Base-by-base conservation (phyloP, 495 filamentous ascomycete species). In the Rhizodiscina lignyota region DNA sequence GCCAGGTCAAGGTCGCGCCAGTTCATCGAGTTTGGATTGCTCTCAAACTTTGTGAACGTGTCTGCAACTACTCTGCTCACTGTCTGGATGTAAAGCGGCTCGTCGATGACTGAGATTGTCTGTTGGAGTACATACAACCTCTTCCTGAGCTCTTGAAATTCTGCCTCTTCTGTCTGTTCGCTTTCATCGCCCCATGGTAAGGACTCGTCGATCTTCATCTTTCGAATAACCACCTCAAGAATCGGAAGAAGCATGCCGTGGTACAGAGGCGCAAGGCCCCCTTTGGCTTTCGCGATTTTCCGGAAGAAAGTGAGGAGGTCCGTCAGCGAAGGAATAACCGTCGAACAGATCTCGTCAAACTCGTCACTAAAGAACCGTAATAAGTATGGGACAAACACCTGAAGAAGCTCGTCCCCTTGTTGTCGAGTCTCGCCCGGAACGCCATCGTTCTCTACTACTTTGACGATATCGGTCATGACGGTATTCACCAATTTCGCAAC, bases 191-290 rank as follows among this genome's bases (percentile, higher is more conserved):
- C 87, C 91, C 89, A 99, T 18, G 70, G 77, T 0, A 82, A 76
- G 8, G 89, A 92, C 49, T 93, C 85, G 46, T 96, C 91, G 49
- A 89, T 94, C 45, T 86, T 76, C 81, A 93, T 94, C 64, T 96
- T 99, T 16, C 69, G 59, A 36, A 96, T 76, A 37, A 94, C 86
- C 10, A 86, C 86, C 49, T 83, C 80, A 28, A 99, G 62, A 36
- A 99, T 81, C 0, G 82, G 77, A 11, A 77, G 74, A 5, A 99
- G 65, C 63, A 91, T 87, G 5, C 69, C 60, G 4, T 74, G 63
- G 49, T 91, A 85, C 23, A 73, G 67, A 22, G 67, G 53, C 5
- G 77, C 69, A 17, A 87, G 56, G 15, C 18, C 21, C 29, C 64
- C 62, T 32, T 64, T 69, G 15, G 50, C 39, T 47, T 73, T 80